A percentile compares a stretch with the other conserved stretches of the same genome.
These are phyloP conservation scores for Prunus padus DNA, from an alignment of 306 rosid species.

Conservation along the genomic window DNA sequence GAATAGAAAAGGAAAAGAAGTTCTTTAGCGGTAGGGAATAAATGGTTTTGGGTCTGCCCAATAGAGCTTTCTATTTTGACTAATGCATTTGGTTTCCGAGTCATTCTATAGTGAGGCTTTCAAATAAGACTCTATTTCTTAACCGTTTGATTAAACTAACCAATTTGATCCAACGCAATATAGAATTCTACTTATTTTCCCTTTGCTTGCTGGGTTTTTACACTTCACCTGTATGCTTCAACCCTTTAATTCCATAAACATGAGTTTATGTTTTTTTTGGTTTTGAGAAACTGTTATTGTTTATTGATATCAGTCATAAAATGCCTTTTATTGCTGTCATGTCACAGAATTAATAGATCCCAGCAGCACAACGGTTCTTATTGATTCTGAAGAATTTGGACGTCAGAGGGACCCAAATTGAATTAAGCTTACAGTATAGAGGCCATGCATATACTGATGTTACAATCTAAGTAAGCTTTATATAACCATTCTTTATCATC, in stretches of 20 bases:
- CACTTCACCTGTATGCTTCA: not conserved
- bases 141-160: too few relatives aligned
- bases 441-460: not conserved
- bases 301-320: not conserved
- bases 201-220: too few relatives aligned
- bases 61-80: too few relatives aligned
- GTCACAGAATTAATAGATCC: not conserved
- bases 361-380: not conserved
- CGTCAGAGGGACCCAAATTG: not conserved
- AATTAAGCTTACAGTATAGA: not conserved
- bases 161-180: too few relatives aligned
- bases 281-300: too few relatives aligned
- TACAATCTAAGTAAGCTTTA: conserved; percentile 26
- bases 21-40: too few relatives aligned
- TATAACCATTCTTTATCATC: conserved; percentile 71
- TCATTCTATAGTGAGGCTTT: too few relatives aligned
- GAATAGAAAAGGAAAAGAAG: too few relatives aligned
- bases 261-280: too few relatives aligned
- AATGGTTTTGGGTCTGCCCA: too few relatives aligned
- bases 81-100: too few relatives aligned
- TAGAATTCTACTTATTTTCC: too few relatives aligned
- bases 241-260: not conserved
- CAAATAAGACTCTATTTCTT: accelerated
- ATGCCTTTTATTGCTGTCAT: not conserved
- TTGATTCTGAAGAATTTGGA: not conserved